A percentile compares a stretch with the other conserved stretches of the same genome.
Evolutionary conservation across 106 monocot genomes (phyloP).

Genomic region (Dendrobium huoshanense): DNA sequence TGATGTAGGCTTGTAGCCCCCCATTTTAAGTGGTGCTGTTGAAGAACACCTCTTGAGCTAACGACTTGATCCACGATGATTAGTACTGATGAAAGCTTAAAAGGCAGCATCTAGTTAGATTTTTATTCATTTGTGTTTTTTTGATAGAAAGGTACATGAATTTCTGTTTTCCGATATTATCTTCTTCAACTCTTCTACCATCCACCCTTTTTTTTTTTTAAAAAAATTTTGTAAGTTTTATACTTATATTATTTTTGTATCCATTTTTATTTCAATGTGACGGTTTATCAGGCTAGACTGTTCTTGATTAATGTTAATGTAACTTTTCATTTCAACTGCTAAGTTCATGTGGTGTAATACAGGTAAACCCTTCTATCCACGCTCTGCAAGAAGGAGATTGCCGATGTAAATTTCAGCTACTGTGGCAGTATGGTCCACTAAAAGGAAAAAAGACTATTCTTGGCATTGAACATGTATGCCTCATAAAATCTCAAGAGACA

Average conservation of each 20-base stretch:
- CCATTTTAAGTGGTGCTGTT: too few species aligned
- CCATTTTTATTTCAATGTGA: too few species aligned
- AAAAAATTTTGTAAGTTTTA: background rate
- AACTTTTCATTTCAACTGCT: background rate
- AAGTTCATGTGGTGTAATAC: background rate
- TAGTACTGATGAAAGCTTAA: background rate
- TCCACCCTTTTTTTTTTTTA: background rate
- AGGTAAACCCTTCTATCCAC: conserved; percentile 12
- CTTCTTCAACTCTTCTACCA: background rate
- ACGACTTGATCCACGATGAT: too few species aligned
- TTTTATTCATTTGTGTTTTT: background rate
- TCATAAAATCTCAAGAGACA: background rate
- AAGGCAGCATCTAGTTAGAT: background rate
- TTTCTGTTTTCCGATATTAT: background rate
- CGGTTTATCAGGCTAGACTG: background rate
- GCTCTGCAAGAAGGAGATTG: conserved; percentile 13
- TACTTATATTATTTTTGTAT: background rate
- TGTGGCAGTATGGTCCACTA: conserved; percentile 32
- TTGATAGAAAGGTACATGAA: background rate
- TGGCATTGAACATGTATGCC: conserved; percentile 19
- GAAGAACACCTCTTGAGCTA: too few species aligned
- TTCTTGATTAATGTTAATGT: background rate
- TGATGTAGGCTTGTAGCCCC: too few species aligned
- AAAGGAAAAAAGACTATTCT: conserved; percentile 1
- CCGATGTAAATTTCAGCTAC: conserved; percentile 19